Conservation (phyloP, 2,329 filamentous ascomycete species). For the Penicillium glabrum region DNA sequence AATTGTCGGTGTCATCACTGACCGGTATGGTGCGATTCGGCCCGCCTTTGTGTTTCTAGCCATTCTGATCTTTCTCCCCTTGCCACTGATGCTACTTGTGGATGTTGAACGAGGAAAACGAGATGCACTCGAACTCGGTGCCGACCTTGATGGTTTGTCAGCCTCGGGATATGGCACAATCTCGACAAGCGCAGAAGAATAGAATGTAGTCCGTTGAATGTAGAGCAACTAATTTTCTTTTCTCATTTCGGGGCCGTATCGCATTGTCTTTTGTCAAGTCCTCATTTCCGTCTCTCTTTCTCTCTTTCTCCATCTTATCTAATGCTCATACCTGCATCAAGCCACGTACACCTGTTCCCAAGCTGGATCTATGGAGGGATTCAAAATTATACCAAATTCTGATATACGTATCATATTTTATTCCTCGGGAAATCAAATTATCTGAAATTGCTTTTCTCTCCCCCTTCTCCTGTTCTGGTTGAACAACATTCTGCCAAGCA, state of each 20-base stretch:
- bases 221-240: neutral
- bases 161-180: constrained; percentile 28
- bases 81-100: constrained; percentile 80
- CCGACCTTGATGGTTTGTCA: constrained; percentile 42
- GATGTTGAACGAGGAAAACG: constrained; percentile 76
- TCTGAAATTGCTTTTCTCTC: neutral
- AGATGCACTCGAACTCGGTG: constrained; percentile 66
- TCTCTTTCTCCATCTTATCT: neutral
- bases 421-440: neutral
- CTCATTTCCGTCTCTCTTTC: neutral
- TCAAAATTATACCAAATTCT: neutral
- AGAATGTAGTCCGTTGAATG: neutral
- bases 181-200: constrained; percentile 1
- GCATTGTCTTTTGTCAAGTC: no score
- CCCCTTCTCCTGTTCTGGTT: neutral
- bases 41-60: constrained; percentile 93
- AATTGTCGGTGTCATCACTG: constrained; percentile 90
- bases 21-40: constrained; percentile 75
- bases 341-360: neutral
- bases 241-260: neutral
- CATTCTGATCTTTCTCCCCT: constrained; percentile 76
- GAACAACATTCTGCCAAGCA: neutral
- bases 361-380: neutral
- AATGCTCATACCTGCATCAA: neutral
- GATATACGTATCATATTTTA: no score